These are phyloP conservation scores for Amanita exitialis DNA, from an alignment of 768 basidiomycete genomes.

Conservation along the genomic window DNA sequence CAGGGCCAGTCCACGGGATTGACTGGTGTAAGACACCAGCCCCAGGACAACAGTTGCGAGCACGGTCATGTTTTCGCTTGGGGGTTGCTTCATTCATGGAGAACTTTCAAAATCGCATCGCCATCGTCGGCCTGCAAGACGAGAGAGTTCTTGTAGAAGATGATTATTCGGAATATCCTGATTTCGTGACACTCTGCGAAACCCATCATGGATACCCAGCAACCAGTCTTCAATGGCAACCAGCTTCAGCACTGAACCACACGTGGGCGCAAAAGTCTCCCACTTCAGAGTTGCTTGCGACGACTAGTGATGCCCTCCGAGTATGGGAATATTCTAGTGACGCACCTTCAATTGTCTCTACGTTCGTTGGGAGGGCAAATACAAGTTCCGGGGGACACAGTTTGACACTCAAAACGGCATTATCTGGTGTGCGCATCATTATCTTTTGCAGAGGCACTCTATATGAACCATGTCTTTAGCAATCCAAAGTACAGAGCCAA, in stretches of 20 bases:
- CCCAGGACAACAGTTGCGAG: constrained; percentile 62
- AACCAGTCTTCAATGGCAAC: constrained; percentile 91
- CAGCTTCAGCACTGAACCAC: constrained; percentile 51
- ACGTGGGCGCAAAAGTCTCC: constrained; percentile 61
- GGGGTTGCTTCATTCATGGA: constrained; percentile 82
- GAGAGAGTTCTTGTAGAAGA: constrained; percentile 85
- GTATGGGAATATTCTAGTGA: constrained; percentile 86
- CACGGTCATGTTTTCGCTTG: constrained; percentile 72
- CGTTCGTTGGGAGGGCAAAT: constrained; percentile 63
- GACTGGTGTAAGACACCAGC: constrained; percentile 84
- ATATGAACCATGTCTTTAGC: constrained; percentile 25
- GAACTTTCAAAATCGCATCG: constrained; percentile 75
- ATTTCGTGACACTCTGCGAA: constrained; percentile 81
- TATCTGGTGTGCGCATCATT: constrained; percentile 61
- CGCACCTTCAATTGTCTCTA: constrained; percentile 41
- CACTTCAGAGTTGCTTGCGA: constrained; percentile 77
- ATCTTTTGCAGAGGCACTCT: constrained; percentile 2
- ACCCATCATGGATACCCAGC: constrained; percentile 87
- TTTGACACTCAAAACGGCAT: constrained; percentile 61
- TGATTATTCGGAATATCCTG: constrained; percentile 72
- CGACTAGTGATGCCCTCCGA: constrained; percentile 86
- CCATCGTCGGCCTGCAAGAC: constrained; percentile 70
- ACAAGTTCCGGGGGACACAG: constrained; percentile 44
- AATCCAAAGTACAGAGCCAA: constrained; percentile 86
- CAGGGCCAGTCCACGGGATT: constrained; percentile 80